Conservation (phyloP, 2,329 filamentous ascomycete species). For the Hypoxylon sp. region DNA sequence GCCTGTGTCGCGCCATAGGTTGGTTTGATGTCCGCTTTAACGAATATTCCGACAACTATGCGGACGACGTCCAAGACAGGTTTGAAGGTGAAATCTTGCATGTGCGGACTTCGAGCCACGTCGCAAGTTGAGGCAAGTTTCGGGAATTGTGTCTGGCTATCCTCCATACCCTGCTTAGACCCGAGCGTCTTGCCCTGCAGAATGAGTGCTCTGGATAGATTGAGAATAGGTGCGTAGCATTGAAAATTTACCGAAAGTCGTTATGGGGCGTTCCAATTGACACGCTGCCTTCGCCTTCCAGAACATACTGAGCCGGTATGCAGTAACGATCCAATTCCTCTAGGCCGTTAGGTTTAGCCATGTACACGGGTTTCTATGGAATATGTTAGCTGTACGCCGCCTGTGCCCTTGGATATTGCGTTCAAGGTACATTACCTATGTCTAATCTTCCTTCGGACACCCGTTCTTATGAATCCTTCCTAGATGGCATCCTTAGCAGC, state of each 20-base stretch:
- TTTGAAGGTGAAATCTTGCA: slow-evolving; percentile 10
- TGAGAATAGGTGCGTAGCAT: slow-evolving; percentile 21
- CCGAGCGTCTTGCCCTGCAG: slow-evolving; percentile 14
- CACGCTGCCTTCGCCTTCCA: slow-evolving; percentile 23
- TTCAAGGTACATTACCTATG: slow-evolving; percentile 17
- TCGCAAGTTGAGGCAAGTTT: slow-evolving; percentile 7
- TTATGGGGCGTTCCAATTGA: slow-evolving; percentile 18
- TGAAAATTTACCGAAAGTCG: slow-evolving; percentile 14
- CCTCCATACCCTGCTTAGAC: slow-evolving; percentile 2
- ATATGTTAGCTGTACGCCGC: slow-evolving; percentile 2
- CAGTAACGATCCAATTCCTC: slow-evolving; percentile 24
- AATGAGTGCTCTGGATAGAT: slow-evolving; percentile 25
- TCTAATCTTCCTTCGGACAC: slow-evolving; percentile 15
- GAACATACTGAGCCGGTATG: slow-evolving; percentile 20
- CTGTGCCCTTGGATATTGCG: slow-evolving; percentile 8
- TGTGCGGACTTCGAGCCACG: not conserved
- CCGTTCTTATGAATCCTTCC: slow-evolving; percentile 15
- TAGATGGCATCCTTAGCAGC: slow-evolving; percentile 11
- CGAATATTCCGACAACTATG: slow-evolving; percentile 20
- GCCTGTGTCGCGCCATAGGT: slow-evolving; percentile 2
- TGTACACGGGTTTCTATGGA: slow-evolving; percentile 16
- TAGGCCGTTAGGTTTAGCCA: slow-evolving; percentile 12
- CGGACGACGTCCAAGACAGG: slow-evolving; percentile 12
- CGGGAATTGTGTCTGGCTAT: not conserved
- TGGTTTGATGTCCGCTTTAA: slow-evolving; percentile 8